Base-by-base conservation (phyloP, 495 filamentous ascomycete genomes). In the Podospora pseudopauciseta region DNA sequence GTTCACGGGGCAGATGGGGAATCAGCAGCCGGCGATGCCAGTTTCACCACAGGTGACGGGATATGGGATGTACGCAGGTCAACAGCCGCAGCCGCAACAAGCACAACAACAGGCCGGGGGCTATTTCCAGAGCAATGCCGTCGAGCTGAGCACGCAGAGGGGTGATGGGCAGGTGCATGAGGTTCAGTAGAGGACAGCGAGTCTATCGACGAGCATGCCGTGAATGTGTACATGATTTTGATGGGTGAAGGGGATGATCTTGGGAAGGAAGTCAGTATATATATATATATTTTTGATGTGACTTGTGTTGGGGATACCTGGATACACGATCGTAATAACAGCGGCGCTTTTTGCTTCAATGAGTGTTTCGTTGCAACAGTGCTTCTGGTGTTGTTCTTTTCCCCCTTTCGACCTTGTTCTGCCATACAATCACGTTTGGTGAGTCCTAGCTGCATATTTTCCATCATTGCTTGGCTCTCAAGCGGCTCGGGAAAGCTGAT, bases 141-240 rank as follows among this genome's bases (percentile, higher is more conserved):
- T 60, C 19, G 71, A 73, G 64, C 15, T 73, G 60, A 59, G 65
- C 0, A 73, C 71, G 2, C 68, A 73, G 54, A 26, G 66, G 15
- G 68, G 68, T 2, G 71, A 73, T 26, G 71, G 71, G 13, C 65
- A 73, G 71, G 58, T 70, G 34, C 65, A 69, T 32, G 71, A 73
- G 64, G n/a, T 68, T 39, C 39, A 63, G 5, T 72, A 66, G 27
- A 16, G 23, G 26, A 58, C 30, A 23, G 30, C 30, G 4, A 32
- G 30, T 32, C 30, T 5, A 32, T 7, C 30, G 39, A 49, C 7
- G 39, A 49, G 9, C 15, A 13, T 11, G 39, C 7, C 7, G 13
- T 49, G 15, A 13, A 49, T 16, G 39, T 49, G 39, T 49, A 49
- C 1, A 49, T 18, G 39, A 49, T 49, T 49, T 18, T 49, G 15